A percentile compares a stretch with the other conserved stretches of the same genome.
Conservation (phyloP, 305 asterid genomes). For the Petunia hybrid region DNA sequence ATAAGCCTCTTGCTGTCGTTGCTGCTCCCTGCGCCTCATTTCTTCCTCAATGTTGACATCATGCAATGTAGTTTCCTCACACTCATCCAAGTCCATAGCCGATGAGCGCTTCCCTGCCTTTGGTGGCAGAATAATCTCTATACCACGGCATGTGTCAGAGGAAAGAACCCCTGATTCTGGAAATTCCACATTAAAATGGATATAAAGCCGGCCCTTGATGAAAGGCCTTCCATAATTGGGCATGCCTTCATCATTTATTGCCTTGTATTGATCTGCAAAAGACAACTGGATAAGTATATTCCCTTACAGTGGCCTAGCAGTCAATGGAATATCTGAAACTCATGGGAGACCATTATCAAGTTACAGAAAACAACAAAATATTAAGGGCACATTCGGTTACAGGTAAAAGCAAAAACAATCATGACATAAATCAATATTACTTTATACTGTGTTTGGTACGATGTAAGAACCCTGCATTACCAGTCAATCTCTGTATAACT, state of each 20-base stretch:
- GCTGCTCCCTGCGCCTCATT: slow-evolving; percentile 55
- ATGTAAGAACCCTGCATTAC: no score
- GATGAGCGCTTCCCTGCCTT: slow-evolving; percentile 33
- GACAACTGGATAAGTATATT: neutral
- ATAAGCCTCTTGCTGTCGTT: slow-evolving; percentile 50
- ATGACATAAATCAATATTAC: no score
- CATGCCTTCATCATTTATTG: slow-evolving; percentile 76
- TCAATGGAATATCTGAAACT: neutral
- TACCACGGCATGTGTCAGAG: slow-evolving; percentile 36
- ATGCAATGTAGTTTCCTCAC: slow-evolving; percentile 52
- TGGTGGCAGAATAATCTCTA: slow-evolving; percentile 42
- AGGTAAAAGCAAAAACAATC: no score
- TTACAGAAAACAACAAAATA: neutral
- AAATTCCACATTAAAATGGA: slow-evolving; percentile 70
- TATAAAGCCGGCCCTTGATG: slow-evolving; percentile 65
- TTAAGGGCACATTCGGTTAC: no score
- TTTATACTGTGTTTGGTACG: no score
- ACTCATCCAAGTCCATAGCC: slow-evolving; percentile 40
- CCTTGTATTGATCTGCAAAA: slow-evolving; percentile 59
- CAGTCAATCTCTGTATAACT: no score
- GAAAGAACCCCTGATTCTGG: slow-evolving; percentile 53
- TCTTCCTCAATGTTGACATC: slow-evolving; percentile 61
- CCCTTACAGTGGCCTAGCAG: neutral
- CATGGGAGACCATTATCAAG: neutral
- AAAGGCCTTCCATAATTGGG: slow-evolving; percentile 61